Evolutionary conservation across 306 rosid genomes (phyloP), one percentile per base, ranked within the genome.

Genomic region (Arachis stenosperma): DNA sequence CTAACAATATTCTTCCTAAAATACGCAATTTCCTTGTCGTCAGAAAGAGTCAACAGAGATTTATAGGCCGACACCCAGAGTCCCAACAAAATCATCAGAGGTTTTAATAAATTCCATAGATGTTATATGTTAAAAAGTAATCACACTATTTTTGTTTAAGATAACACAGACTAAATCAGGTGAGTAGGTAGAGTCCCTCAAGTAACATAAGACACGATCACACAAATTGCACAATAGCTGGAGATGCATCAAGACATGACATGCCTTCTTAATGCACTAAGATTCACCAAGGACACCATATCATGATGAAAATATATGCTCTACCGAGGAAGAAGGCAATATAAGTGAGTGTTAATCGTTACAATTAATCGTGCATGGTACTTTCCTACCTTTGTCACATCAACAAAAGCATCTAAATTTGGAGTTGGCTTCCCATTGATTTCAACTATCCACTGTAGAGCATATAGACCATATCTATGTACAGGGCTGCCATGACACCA

Each of bases 401-500:
- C 64, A 74, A 80, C 88, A 64, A 94, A 94, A 80, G 92, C 78
- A 65, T 91, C 95, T 85, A 94, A 74, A 88, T 86, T 82, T 61
- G 96, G 95, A 75, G 89, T 94, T 57, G 84, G 90, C 74, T 89
- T 89, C 71, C 97, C 98, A 77, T 94, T 94, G 51, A 94, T 75
- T 84, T 94, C 98, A 47, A 94, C 87, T 41, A 94, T 88, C 98
- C 98, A 94, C 77, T 88, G 98, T 75, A 91, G 98, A 63, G 97
- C 97, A 79, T 94, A 89, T 30, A 94, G 83, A 70, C 98, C 95
- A 84, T 91, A 94, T 84, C 97, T 89, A 81, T 94, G 91, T 17
- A 75, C 97, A 3, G 98, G 98, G 81, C 98, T 94, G 65, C 98
- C 98, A 78, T 91, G 95, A 76, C 97, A 88, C 96, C 95, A 86